phyloP scores from a whole-genome alignment of 257 asterid species.

The Fraxinus quadrangulata region DNA sequence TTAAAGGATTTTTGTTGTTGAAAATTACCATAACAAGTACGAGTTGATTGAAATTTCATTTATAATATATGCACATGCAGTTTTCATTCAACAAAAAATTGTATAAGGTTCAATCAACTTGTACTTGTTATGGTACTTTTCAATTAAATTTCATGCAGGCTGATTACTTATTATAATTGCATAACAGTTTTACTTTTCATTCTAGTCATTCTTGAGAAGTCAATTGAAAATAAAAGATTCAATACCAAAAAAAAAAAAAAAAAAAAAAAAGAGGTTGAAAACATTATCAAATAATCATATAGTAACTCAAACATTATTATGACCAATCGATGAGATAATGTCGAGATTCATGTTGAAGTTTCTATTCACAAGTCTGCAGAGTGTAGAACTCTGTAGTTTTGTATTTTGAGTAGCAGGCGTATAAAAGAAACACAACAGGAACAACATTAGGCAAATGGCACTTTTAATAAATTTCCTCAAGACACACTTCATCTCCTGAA shows the following conservation, averaged over 20 bases:
- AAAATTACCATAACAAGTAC: neutral
- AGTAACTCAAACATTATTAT: neutral
- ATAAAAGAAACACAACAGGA: neutral
- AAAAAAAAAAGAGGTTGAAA: too few relatives aligned
- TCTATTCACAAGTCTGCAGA: neutral
- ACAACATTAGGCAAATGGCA: neutral
- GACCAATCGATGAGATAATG: neutral
- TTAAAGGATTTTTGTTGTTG: neutral
- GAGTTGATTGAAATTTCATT: neutral
- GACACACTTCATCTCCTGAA: neutral
- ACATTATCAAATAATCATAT: neutral
- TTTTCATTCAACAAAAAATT: neutral
- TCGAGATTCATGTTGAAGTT: neutral
- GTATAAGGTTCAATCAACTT: neutral
- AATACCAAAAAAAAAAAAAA: too few relatives aligned
- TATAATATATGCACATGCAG: slow-evolving; percentile 6
- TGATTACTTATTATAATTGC: neutral
- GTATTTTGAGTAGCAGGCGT: neutral
- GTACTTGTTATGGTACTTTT: neutral
- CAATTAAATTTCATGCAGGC: neutral
- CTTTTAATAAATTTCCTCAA: neutral
- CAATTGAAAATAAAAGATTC: neutral
- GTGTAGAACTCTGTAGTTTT: neutral
- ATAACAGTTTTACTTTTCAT: neutral
- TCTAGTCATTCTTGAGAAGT: neutral